Evolutionary conservation across 257 asterid species (phyloP), one percentile per base, ranked within the genome.

Genomic region (Euphrasia confusa): DNA sequence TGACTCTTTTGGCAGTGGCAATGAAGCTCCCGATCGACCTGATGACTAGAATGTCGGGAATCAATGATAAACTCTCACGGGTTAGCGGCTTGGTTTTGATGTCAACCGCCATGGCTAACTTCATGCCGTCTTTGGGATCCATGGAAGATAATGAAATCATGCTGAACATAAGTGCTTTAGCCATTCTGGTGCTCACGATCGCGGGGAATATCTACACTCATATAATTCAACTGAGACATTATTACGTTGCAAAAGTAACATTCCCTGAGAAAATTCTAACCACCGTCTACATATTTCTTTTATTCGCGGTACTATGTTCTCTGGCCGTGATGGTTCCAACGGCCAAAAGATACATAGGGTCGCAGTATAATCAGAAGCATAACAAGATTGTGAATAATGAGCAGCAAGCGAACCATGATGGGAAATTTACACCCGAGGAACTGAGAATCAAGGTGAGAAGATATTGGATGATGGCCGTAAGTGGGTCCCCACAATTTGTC

Each of bases 391-490:
- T 5, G 1, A 45, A 39, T 52, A 13, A 64, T 30, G 42, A 37
- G 3, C 42, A 37, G 0, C 42, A 11, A 37, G 42, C 42, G 3
- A 37, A 37, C 42, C 42, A 37, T 37, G 42, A 11, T 37, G 14
- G 15, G 17, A 65, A 53, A 0, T 40, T 59, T 35, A 24, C 55
- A 0, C 4, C 54, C 60, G 68, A 65, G 27, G 62, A 60, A 3
- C 66, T 74, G 35, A 75, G 58, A 50, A 2, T 32, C 8, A 52
- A n/a, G 30, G 64, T 75, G 24, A 64, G 26, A 42, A 71, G 52
- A 57, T 71, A 68, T 28, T 71, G 73, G 75, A 65, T 71, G 40
- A 74, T 74, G 83, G 68, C 77, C 1, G 75, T 59, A 49, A 72
- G 79, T 3, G 70, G 80, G 54, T 63, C 67, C 28, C 71, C 75